These are phyloP conservation scores for Neocatenulostroma microsporum DNA, from an alignment of 2,329 filamentous ascomycete genomes.

Conservation along the genomic window DNA sequence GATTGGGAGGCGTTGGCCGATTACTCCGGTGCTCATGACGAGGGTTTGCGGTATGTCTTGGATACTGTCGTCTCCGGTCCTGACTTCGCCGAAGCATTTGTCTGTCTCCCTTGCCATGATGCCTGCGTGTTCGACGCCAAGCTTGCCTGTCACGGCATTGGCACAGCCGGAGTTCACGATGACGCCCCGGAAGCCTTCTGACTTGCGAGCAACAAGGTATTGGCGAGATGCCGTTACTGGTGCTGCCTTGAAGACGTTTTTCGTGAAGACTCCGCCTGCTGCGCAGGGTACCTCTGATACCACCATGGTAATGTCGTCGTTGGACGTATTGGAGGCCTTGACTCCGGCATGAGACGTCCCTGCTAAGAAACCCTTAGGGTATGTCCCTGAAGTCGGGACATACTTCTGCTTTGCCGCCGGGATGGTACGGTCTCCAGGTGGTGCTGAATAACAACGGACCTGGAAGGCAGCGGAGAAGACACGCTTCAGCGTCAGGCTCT, in stretches of 20 bases:
- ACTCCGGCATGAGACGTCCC: constrained; percentile 87
- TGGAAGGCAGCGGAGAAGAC: constrained; percentile 27
- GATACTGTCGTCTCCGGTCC: no score
- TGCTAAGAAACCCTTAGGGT: constrained; percentile 81
- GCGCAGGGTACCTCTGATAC: constrained; percentile 79
- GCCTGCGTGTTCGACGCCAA: constrained; percentile 78
- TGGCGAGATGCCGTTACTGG: constrained; percentile 79
- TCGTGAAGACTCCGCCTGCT: constrained; percentile 89
- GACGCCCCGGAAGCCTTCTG: constrained; percentile 67
- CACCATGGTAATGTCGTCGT: constrained; percentile 83
- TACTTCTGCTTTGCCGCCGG: constrained; percentile 83
- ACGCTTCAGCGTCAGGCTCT: constrained; percentile 15
- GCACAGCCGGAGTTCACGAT: constrained; percentile 94
- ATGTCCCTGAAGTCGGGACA: constrained; percentile 73
- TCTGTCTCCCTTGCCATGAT: constrained; percentile 77
- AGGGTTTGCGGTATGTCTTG: constrained; percentile 57
- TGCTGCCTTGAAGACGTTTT: constrained; percentile 96
- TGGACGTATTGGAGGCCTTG: constrained; percentile 83
- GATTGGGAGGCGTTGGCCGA: constrained; percentile 88
- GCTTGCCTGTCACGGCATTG: constrained; percentile 90
- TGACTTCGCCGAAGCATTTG: constrained; percentile 50
- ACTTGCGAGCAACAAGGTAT: constrained; percentile 51
- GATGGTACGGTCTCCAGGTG: constrained; percentile 51
- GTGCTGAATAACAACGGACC: constrained; percentile 51
- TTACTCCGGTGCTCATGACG: constrained; percentile 98